A percentile compares a stretch with the other conserved stretches of the same genome.
Evolutionary conservation across 352 stramenopile species (phyloP).

Genomic region (Peronospora farinosa): DNA sequence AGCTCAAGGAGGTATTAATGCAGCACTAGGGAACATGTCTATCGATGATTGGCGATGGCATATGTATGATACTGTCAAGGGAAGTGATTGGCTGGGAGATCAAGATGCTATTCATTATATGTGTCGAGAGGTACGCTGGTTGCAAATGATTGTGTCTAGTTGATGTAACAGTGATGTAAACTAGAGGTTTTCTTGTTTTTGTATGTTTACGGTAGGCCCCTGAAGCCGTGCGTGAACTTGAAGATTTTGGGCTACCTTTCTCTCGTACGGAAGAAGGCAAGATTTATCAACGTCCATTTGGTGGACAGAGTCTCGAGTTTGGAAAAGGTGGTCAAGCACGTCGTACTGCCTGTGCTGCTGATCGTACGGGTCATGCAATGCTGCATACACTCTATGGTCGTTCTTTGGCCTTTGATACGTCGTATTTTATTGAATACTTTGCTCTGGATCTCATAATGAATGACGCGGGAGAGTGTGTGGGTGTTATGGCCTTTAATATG

Average conservation of each 20-base stretch:
- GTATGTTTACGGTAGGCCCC: conserved; percentile 19
- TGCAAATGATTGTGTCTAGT: no score
- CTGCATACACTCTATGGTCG: conserved; percentile 95
- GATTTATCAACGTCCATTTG: conserved; percentile 96
- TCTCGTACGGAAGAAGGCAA: conserved; percentile 94
- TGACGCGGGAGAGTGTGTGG: conserved; percentile 85
- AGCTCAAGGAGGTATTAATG: conserved; percentile 96
- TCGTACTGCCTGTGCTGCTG: conserved; percentile 90
- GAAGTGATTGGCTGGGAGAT: conserved; percentile 94
- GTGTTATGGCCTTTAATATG: conserved; percentile 95
- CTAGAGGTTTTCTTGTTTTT: neutral
- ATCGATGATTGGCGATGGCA: conserved; percentile 95
- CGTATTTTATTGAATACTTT: conserved; percentile 98
- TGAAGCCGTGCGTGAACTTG: conserved; percentile 89
- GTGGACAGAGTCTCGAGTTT: conserved; percentile 92
- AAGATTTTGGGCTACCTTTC: conserved; percentile 95
- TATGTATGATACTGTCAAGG: conserved; percentile 98
- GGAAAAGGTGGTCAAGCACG: conserved; percentile 94
- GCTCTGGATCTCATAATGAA: conserved; percentile 95
- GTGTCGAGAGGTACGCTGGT: conserved; percentile 73
- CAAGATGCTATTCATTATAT: conserved; percentile 99
- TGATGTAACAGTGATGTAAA: neutral
- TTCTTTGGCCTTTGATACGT: conserved; percentile 94
- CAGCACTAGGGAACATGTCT: conserved; percentile 95
- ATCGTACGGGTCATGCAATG: conserved; percentile 96